Evolutionary conservation across 331 rosid species (phyloP).

Genomic region (Saraca asoca): DNA sequence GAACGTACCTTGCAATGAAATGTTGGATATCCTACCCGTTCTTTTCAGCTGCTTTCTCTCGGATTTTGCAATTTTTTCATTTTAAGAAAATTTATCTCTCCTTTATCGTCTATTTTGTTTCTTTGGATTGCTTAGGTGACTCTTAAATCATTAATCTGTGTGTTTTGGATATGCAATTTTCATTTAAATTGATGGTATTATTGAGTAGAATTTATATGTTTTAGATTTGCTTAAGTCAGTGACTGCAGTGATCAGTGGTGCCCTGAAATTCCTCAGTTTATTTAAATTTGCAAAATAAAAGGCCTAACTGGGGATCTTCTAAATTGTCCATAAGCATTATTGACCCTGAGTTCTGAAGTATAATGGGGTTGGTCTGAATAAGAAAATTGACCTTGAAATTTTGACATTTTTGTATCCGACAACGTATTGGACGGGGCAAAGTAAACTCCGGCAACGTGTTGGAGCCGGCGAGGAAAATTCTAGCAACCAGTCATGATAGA

Average conservation of each 20-base stretch:
- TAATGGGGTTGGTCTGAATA: constrained; percentile 1
- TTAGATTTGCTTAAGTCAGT: constrained; percentile 28
- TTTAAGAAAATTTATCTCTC: no score
- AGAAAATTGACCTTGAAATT: constrained; percentile 6
- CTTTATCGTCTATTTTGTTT: neutral
- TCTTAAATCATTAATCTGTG: neutral
- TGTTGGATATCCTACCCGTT: no score
- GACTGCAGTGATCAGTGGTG: neutral
- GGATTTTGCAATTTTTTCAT: no score
- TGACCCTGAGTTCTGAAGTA: neutral
- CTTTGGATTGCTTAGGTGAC: neutral
- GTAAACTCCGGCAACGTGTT: neutral
- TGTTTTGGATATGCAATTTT: neutral
- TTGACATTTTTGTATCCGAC: constrained; percentile 15
- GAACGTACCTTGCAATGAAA: no score
- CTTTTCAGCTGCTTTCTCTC: no score
- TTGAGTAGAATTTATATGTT: neutral
- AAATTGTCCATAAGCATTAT: neutral
- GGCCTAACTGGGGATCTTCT: neutral
- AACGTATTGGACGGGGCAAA: neutral
- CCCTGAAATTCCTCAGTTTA: neutral
- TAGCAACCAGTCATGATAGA: neutral
- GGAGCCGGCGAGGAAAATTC: neutral
- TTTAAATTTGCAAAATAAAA: constrained; percentile 1
- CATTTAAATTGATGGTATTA: neutral